phyloP scores from a whole-genome alignment of 179 eudicot genomes.

The Beta corolliflora region DNA sequence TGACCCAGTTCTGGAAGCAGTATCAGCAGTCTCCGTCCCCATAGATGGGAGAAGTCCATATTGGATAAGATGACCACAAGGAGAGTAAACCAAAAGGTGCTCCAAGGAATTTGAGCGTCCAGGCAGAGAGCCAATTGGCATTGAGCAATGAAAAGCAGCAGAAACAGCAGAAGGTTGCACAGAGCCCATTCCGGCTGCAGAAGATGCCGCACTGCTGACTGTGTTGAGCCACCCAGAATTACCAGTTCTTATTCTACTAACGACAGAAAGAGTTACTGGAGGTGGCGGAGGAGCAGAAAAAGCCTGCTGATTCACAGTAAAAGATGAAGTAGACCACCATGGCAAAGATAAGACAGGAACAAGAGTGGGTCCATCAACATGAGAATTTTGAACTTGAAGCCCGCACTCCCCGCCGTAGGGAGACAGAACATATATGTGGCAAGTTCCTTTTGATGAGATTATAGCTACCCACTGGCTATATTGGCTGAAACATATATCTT shows the following conservation, averaged over 20 bases:
- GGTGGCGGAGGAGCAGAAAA: slow-evolving; percentile 67
- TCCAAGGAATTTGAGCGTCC: slow-evolving; percentile 58
- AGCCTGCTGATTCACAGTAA: slow-evolving; percentile 49
- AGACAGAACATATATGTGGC: slow-evolving; percentile 86
- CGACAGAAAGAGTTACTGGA: slow-evolving; percentile 74
- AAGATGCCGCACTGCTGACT: slow-evolving; percentile 93
- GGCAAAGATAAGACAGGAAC: slow-evolving; percentile 61
- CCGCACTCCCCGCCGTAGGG: slow-evolving; percentile 92
- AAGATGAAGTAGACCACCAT: slow-evolving; percentile 88
- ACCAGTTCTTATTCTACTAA: slow-evolving; percentile 80
- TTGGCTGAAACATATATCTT: slow-evolving; percentile 92
- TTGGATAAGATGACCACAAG: slow-evolving; percentile 84
- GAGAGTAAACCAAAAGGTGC: slow-evolving; percentile 85
- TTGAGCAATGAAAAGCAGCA: slow-evolving; percentile 76
- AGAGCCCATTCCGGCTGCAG: slow-evolving; percentile 80
- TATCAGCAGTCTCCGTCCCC: slow-evolving; percentile 63
- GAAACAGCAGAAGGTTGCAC: slow-evolving; percentile 72
- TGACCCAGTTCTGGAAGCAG: slow-evolving; percentile 47
- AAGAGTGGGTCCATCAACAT: slow-evolving; percentile 58
- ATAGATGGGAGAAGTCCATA: slow-evolving; percentile 75
- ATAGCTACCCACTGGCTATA: slow-evolving; percentile 96
- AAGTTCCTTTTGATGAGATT: slow-evolving; percentile 88
- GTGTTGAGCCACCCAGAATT: slow-evolving; percentile 93
- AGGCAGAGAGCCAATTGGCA: slow-evolving; percentile 37
- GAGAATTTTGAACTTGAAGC: slow-evolving; percentile 59